Evolutionary conservation across 2,329 filamentous ascomycete genomes (phyloP).

Genomic region (Neonectria ditissima): DNA sequence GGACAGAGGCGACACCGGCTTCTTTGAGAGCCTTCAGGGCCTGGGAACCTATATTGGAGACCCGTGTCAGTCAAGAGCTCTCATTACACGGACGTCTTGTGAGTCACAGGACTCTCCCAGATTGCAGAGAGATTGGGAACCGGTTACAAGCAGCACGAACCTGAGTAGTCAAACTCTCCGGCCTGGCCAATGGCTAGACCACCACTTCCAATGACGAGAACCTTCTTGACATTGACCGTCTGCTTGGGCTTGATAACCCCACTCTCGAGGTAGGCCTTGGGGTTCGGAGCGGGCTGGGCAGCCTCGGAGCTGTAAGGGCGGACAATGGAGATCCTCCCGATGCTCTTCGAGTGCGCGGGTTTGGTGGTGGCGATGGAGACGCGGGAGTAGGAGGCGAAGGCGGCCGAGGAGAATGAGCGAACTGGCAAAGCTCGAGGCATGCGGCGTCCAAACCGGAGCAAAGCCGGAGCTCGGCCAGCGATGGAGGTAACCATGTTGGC

Average conservation of each 20-base stretch:
- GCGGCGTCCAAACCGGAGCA: slow-evolving; percentile 67
- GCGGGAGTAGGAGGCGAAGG: slow-evolving; percentile 45
- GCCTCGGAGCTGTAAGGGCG: slow-evolving; percentile 57
- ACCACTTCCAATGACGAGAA: slow-evolving; percentile 94
- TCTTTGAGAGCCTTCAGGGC: slow-evolving; percentile 97
- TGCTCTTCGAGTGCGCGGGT: slow-evolving; percentile 56
- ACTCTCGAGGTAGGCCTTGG: slow-evolving; percentile 89
- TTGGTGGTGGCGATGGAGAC: slow-evolving; percentile 45
- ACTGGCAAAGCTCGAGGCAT: slow-evolving; percentile 58
- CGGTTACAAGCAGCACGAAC: slow-evolving; percentile 63
- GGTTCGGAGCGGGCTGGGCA: slow-evolving; percentile 78
- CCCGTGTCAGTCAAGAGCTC: slow-evolving; percentile 35
- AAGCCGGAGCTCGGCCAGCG: slow-evolving; percentile 68
- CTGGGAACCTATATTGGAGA: slow-evolving; percentile 77
- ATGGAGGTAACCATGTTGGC: slow-evolving; percentile 56
- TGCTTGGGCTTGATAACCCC: slow-evolving; percentile 84
- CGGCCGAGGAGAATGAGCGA: slow-evolving; percentile 58
- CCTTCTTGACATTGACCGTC: slow-evolving; percentile 93
- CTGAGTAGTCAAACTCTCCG: slow-evolving; percentile 98
- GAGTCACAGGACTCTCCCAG: slow-evolving; percentile 31
- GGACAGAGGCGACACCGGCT: slow-evolving; percentile 88
- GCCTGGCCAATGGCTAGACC: slow-evolving; percentile 97
- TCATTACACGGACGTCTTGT: slow-evolving; percentile 17
- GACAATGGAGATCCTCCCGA: slow-evolving; percentile 60
- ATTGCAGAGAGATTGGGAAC: slow-evolving; percentile 15